These are phyloP conservation scores for Simplicillium sp. DNA, from an alignment of 2,329 filamentous ascomycete genomes.

Conservation along the genomic window DNA sequence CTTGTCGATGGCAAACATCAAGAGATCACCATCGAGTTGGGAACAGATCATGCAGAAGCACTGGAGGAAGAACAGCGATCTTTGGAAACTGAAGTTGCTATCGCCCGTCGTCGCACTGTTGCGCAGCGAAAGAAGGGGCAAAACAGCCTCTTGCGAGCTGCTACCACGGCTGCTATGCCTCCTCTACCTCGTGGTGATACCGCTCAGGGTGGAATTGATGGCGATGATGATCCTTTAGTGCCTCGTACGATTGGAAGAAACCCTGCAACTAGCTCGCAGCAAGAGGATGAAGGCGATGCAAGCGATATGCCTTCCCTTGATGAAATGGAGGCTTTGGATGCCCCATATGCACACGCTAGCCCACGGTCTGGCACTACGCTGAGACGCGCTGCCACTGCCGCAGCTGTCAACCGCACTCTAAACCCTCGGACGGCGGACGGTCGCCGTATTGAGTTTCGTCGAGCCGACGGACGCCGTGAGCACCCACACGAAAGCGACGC, in stretches of 20 bases:
- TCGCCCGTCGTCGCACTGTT: slow-evolving; percentile 66
- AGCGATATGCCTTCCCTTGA: slow-evolving; percentile 38
- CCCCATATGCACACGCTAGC: slow-evolving; percentile 62
- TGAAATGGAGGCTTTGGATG: slow-evolving; percentile 55
- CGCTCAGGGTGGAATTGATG: slow-evolving; percentile 14
- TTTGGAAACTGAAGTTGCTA: slow-evolving; percentile 68
- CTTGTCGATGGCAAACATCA: slow-evolving; percentile 42
- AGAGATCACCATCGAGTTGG: slow-evolving; percentile 64
- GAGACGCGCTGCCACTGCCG: slow-evolving; percentile 66
- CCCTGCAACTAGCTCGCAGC: slow-evolving; percentile 10
- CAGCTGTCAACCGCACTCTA: slow-evolving; percentile 60
- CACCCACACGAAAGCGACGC: slow-evolving; percentile 80
- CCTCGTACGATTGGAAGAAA: slow-evolving; percentile 35
- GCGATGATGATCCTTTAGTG: slow-evolving; percentile 42
- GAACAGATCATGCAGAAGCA: slow-evolving; percentile 57
- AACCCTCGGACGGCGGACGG: slow-evolving; percentile 47
- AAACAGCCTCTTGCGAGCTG: slow-evolving; percentile 36
- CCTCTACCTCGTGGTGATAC: slow-evolving; percentile 16
- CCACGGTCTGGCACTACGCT: slow-evolving; percentile 62
- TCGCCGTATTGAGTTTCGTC: slow-evolving; percentile 51
- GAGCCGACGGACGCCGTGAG: slow-evolving; percentile 60
- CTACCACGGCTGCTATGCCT: slow-evolving; percentile 28
- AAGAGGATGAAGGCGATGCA: slow-evolving; percentile 22
- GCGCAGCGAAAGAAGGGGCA: slow-evolving; percentile 47
- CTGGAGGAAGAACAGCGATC: slow-evolving; percentile 67